Percentiles rank a stretch among this genome's conserved stretches.
These are phyloP conservation scores for Thalassiosira mediterranea DNA, from an alignment of 352 stramenopile genomes.

Conservation along the genomic window DNA sequence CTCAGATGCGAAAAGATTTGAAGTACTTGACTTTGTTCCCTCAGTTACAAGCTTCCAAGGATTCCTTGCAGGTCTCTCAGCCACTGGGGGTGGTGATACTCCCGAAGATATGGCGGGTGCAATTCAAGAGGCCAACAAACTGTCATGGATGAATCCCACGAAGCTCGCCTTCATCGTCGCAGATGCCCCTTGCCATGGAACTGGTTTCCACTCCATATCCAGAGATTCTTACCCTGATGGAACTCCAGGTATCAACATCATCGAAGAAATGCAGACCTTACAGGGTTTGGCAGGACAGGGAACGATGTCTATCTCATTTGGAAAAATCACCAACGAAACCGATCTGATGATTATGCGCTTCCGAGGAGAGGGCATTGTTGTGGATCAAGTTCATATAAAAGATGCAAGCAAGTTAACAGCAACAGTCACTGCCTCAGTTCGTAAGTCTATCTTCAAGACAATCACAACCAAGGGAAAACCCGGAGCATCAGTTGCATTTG, in stretches of 20 bases:
- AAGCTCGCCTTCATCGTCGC: constrained; percentile 69
- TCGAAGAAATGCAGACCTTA: constrained; percentile 22
- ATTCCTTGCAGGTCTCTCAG: constrained; percentile 48
- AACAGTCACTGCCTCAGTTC: constrained; percentile 50
- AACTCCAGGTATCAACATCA: constrained; percentile 45
- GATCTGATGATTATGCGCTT: constrained; percentile 63
- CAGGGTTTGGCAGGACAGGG: constrained; percentile 24
- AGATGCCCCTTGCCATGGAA: constrained; percentile 69
- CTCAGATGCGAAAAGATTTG: constrained; percentile 47
- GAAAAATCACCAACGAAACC: constrained; percentile 54
- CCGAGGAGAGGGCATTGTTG: constrained; percentile 12
- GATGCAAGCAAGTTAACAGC: constrained; percentile 52
- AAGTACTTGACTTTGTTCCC: constrained; percentile 62
- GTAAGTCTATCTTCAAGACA: constrained; percentile 61
- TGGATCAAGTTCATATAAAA: constrained; percentile 52
- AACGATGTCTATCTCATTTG: constrained; percentile 64
- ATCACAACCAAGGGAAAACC: constrained; percentile 31
- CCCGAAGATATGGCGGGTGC: constrained; percentile 70
- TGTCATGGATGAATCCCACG: constrained; percentile 53
- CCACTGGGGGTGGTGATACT: constrained; percentile 38
- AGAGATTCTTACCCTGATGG: constrained; percentile 32
- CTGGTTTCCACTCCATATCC: constrained; percentile 39
- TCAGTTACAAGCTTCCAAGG: constrained; percentile 52
- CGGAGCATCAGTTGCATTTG: constrained; percentile 31
- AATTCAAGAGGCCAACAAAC: constrained; percentile 40